Evolutionary conservation across 129 eudicot genomes (phyloP).

Genomic region (Logfia minima): DNA sequence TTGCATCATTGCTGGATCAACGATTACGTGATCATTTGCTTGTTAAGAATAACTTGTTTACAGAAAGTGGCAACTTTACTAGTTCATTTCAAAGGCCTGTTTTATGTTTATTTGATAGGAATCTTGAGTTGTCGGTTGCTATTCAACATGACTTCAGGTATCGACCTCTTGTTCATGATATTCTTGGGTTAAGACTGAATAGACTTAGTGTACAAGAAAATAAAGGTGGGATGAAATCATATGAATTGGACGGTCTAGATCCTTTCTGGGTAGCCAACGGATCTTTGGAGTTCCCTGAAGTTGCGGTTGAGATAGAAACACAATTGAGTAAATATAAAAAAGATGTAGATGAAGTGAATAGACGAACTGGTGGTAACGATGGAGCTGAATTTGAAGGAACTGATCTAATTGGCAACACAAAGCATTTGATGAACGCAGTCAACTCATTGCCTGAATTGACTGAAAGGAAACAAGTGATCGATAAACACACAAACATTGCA

Average conservation of each 20-base stretch:
- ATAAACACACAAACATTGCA: conserved; percentile 93
- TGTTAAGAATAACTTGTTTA: conserved; percentile 80
- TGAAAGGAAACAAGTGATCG: conserved; percentile 78
- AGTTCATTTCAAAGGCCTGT: conserved; percentile 30
- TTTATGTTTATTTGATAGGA: conserved; percentile 82
- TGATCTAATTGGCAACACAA: conserved; percentile 76
- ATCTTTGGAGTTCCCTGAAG: conserved; percentile 86
- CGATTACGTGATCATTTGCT: conserved; percentile 81
- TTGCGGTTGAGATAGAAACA: conserved; percentile 87
- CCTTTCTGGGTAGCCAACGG: conserved; percentile 91
- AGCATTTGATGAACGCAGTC: conserved; percentile 84
- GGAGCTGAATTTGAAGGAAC: conserved; percentile 91
- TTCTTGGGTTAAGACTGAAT: conserved; percentile 85
- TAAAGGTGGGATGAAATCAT: conserved; percentile 79
- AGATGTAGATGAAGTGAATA: conserved; percentile 86
- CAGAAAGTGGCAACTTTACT: conserved; percentile 19
- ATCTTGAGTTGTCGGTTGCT: conserved; percentile 83
- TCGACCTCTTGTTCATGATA: conserved; percentile 90
- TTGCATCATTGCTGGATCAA: conserved; percentile 84
- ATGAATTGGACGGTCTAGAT: conserved; percentile 73
- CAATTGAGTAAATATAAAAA: conserved; percentile 80
- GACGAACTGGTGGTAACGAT: conserved; percentile 71
- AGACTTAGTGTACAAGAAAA: conserved; percentile 78
- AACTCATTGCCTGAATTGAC: conserved; percentile 82
- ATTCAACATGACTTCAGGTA: conserved; percentile 92